These are phyloP conservation scores for Suhomyces bolitotheri DNA, from an alignment of 1,139 yeast species.

Conservation along the genomic window DNA sequence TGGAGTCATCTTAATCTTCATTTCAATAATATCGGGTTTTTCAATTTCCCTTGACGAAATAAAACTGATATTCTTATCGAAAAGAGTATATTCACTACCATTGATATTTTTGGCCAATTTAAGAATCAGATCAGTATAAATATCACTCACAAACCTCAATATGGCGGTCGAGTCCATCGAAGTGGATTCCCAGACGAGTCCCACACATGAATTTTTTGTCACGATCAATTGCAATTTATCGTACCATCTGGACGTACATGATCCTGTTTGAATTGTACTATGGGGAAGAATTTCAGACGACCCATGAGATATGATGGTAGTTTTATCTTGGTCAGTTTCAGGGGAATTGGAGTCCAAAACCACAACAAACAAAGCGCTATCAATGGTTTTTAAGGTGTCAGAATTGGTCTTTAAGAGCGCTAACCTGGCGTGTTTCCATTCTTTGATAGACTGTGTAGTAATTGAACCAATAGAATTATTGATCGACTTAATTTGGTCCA, in stretches of 20 bases:
- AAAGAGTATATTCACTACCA: conserved; percentile 67
- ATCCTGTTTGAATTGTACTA: conserved; percentile 65
- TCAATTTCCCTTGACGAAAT: conserved; percentile 36
- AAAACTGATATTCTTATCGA: conserved; percentile 44
- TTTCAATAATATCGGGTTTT: conserved; percentile 45
- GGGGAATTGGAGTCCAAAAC: conserved; percentile 57
- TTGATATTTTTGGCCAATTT: conserved; percentile 71
- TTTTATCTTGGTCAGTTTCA: conserved; percentile 48
- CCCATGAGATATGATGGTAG: conserved; percentile 61
- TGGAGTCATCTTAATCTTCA: conserved; percentile 53
- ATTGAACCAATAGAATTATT: conserved; percentile 66
- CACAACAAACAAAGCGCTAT: conserved; percentile 64
- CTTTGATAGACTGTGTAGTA: conserved; percentile 63
- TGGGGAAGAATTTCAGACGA: conserved; percentile 53
- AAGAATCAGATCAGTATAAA: conserved; percentile 71
- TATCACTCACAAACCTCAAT: conserved; percentile 69
- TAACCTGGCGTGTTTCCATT: conserved; percentile 62
- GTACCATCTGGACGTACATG: conserved; percentile 78
- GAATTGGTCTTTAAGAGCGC: conserved; percentile 49
- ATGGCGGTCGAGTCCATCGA: conserved; percentile 81
- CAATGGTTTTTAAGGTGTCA: conserved; percentile 49
- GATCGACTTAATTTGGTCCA: conserved; percentile 43
- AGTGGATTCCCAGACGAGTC: conserved; percentile 72
- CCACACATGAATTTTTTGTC: conserved; percentile 70
- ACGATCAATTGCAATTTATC: conserved; percentile 73